Evolutionary conservation across 2,329 filamentous ascomycete genomes (phyloP), one percentile per base, ranked within the genome.

Genomic region (Venturia carpophila): DNA sequence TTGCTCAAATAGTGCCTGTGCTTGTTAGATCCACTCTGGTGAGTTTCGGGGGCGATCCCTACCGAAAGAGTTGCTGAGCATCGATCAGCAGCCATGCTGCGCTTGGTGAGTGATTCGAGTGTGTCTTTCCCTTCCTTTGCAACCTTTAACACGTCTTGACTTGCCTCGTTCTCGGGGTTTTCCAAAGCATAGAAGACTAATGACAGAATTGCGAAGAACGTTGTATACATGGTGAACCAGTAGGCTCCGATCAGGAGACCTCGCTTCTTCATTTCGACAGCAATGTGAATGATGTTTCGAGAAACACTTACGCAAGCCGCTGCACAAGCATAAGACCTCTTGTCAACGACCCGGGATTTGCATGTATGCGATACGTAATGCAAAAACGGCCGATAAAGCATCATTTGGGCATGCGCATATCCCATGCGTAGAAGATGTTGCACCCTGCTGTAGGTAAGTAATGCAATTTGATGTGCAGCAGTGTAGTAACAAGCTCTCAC

Each of bases 11-110:
- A 97, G 82, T 61, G 82, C 82, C 90, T 94, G 70, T 58, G 15
- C 58, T 34, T 34, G 5, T 63, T 17, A 65, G 30, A 39, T 7
- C 62, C 17, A 61, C 24, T 56, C 13, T 42, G 24, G 55, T 41
- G 11, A 19, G 3, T 7, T 9, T 4, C 27, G 24, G 45, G 43
- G 6, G 77, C 15, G 13, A 37, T 19, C 4, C 85, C 75, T 81
- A 93, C 91, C 73, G 86, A 84, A 37, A 99, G 81, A 49, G 90
- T 88, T 58, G 81, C 82, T 0, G 90, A 91, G 71, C 95, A 94
- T 67, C 91, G 83, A 73, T 97, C 91, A 3, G 94, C 94, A 43
- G 92, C 92, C 81, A 95, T 83, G 72, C 92, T 97, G 71, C 89
- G 88, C 70, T 89, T 87, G 2, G 92, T 89, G 66, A 97, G 82